Evolutionary conservation across 208 protist genomes (phyloP), one percentile per base, ranked within the genome.

Genomic region (Herpetomonas tarakana): DNA sequence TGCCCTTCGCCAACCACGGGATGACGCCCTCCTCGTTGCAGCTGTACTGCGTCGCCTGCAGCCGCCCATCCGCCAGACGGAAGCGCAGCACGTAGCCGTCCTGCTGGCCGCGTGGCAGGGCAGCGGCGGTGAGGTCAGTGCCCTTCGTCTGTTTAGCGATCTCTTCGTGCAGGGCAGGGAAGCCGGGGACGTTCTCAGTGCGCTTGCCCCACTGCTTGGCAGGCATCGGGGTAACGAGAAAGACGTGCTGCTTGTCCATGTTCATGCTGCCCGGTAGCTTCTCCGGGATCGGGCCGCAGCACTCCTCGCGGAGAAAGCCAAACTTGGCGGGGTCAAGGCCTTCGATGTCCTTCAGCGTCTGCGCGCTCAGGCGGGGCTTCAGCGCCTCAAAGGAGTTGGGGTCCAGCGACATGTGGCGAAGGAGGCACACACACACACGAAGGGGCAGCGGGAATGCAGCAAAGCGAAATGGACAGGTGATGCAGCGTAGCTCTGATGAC

Each of bases 301-400:
- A 96, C 78, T 96, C 88, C 71, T 81, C 72, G 26, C 91, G 82
- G 29, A 68, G 71, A 52, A 97, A 97, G 52, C 92, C 92, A 47
- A 81, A 75, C 61, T 74, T 61, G 46, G 27, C 49, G 9, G 80
- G 74, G 62, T 97, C 86, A 25, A 97, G 62, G 21, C 81, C 89
- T 55, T 97, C 92, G 65, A 97, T 97, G 56, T 97, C 92, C 44
- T 76, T 57, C 29, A 94, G 71, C 14, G 85, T 83, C 50, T 88
- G 60, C 26, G 47, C 28, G 18, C 69, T 83, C 14, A 93, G 71
- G 35, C 62, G 65, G 35, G 63, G 30, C 53, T 83, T 77, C 62
- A 93, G 68, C 14, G 73, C 72, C 46, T 86, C 76, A 25, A 87
- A 80, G 0, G 73, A 76, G 73, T 90, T 86, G 2, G 68, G 58